Conservation (phyloP, 2,329 filamentous ascomycete species). For the Dothideomycetes sp. region DNA sequence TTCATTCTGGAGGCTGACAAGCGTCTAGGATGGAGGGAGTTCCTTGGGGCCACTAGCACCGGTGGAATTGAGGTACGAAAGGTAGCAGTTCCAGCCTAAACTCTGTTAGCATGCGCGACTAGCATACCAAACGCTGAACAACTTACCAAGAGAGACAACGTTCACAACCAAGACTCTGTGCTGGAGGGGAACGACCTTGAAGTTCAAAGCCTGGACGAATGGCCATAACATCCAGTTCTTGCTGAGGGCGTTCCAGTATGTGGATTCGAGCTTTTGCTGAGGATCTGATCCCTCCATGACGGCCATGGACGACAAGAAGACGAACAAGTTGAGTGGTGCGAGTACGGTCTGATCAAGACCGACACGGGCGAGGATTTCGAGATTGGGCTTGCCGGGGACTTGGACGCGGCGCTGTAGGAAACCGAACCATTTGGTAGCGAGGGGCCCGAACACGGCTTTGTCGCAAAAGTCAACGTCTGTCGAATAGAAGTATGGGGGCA, state of each 20-base stretch:
- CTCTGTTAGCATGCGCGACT: constrained; percentile 12
- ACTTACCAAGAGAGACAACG: constrained; percentile 59
- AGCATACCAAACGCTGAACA: constrained; percentile 2
- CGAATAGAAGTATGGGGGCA: background rate
- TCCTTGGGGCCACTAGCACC: constrained; percentile 14
- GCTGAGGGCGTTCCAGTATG: constrained; percentile 61
- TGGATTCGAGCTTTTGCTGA: constrained; percentile 60
- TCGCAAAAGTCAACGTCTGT: constrained; percentile 12
- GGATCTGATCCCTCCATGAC: constrained; percentile 39
- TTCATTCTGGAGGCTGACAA: no score
- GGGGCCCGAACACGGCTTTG: constrained; percentile 72
- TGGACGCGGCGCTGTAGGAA: constrained; percentile 64
- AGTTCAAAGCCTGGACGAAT: constrained; percentile 74
- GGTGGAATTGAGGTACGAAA: constrained; percentile 47
- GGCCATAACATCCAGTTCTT: constrained; percentile 90
- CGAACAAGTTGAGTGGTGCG: constrained; percentile 70
- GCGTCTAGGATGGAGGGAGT: constrained; percentile 15
- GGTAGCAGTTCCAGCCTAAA: constrained; percentile 50
- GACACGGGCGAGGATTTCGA: constrained; percentile 69
- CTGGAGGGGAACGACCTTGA: constrained; percentile 74
- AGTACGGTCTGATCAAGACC: constrained; percentile 73
- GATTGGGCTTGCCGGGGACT: constrained; percentile 52
- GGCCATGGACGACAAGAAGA: constrained; percentile 80
- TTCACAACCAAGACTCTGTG: constrained; percentile 83
- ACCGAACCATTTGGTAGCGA: constrained; percentile 77